These are phyloP conservation scores for Naganishia vaughanmartiniae DNA, from an alignment of 768 basidiomycete genomes.

Conservation along the genomic window DNA sequence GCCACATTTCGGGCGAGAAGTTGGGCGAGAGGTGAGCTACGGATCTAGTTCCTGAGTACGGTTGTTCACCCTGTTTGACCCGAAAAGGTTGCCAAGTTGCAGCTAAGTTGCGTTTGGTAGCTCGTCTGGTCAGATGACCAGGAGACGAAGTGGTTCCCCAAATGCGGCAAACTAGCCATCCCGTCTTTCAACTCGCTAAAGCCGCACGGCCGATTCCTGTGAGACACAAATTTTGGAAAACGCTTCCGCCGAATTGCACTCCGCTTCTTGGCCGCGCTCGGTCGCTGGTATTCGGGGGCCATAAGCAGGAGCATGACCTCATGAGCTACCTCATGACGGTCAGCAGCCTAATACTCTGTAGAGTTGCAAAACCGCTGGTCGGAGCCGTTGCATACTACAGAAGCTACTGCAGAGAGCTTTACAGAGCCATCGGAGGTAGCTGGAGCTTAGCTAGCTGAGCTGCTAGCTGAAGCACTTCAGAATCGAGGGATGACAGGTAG, in stretches of 20 bases:
- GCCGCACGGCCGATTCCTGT: neutral
- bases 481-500: too few relatives aligned
- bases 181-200: slow-evolving; percentile 6
- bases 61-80: slow-evolving; percentile 1
- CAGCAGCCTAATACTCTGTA: too few relatives aligned
- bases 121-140: neutral
- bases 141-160: too few relatives aligned
- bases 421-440: too few relatives aligned
- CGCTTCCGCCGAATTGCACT: neutral
- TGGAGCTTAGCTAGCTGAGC: too few relatives aligned
- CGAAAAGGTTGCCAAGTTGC: neutral
- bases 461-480: too few relatives aligned
- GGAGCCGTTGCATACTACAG: too few relatives aligned
- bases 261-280: neutral
- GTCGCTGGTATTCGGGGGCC: neutral
- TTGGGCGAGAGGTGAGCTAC: neutral
- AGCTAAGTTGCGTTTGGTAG: too few relatives aligned
- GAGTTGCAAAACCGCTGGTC: too few relatives aligned
- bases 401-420: too few relatives aligned
- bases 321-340: too few relatives aligned
- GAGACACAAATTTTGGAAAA: neutral
- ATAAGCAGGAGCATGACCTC: too few relatives aligned
- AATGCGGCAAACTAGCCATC: neutral
- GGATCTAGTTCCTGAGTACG: neutral
- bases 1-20: neutral